phyloP scores from a whole-genome alignment of 75 land plant genomes.

The Ceratopteris richardii region DNA sequence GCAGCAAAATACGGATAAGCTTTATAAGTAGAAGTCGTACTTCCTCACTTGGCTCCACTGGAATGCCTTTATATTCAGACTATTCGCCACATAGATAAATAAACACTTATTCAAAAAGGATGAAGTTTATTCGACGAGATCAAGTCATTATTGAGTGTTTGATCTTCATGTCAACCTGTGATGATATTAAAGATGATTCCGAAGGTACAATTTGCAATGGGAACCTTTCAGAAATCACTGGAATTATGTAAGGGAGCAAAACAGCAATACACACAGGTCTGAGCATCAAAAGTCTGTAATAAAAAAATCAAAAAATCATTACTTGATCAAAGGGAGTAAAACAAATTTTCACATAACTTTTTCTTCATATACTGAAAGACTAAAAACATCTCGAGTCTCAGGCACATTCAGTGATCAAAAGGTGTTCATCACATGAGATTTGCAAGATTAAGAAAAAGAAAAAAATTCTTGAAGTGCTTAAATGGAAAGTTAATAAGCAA shows the following conservation, averaged over 20 bases:
- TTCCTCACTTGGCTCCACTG: slow-evolving; percentile 31
- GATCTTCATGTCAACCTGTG: neutral
- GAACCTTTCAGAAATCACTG: slow-evolving; percentile 33
- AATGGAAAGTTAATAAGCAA: too few species aligned
- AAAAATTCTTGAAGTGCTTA: too few species aligned
- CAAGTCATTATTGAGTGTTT: too few species aligned
- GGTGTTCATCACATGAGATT: too few species aligned
- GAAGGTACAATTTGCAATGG: slow-evolving; percentile 16
- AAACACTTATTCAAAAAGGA: too few species aligned
- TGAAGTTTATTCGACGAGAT: too few species aligned
- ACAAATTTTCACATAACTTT: too few species aligned
- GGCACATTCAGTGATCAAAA: too few species aligned
- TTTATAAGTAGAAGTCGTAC: slow-evolving; percentile 26
- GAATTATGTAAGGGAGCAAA: slow-evolving; percentile 31
- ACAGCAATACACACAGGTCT: slow-evolving; percentile 16
- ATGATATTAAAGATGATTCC: neutral
- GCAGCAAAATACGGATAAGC: slow-evolving; percentile 16
- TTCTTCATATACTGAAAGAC: neutral
- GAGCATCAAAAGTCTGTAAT: slow-evolving; percentile 14
- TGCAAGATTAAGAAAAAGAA: too few species aligned
- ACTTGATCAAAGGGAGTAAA: too few species aligned
- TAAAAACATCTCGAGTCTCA: too few species aligned
- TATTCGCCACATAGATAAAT: neutral
- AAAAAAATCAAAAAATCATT: neutral
- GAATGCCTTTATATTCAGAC: slow-evolving; percentile 9